Evolutionary conservation across 106 monocot genomes (phyloP), one percentile per base, ranked within the genome.

Genomic region (Apostasia ramifera): DNA sequence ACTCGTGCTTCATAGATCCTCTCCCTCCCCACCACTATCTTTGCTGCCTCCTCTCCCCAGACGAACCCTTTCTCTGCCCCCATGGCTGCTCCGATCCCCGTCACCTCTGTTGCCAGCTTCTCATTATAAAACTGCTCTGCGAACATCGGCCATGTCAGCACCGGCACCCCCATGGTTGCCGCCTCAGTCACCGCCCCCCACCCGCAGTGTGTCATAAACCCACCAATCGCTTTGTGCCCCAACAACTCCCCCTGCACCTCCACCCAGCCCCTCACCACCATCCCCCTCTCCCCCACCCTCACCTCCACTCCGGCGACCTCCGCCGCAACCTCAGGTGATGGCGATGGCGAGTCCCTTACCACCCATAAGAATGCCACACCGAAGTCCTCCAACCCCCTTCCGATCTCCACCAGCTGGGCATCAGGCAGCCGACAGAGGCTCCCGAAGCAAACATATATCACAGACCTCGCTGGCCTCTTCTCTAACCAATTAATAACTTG

Each of bases 181-280:
- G 82, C 78, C 70, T 82, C 82, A 1, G 82, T 82, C 70, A 74
- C 70, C 5, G 77, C 71, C 45, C 77, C 81, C 83, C 83, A 83
- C 47, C 83, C 83, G 62, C 83, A 75, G 61, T 83, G 83, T 0
- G 83, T 83, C 70, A 83, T 6, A 57, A 83, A 83, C 8, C 64
- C 73, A 9, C 79, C 83, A 6, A 75, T 71, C 59, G 83, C 53
- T 46, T 44, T 9, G 60, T 83, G 83, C n/a, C 41, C 40, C 11
- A 83, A 53, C 8, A 75, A 44, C 43, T 38, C 74, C 37, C 68
- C 12, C 48, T 83, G 83, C 14, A 75, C 70, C 5, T 69, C 75
- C 74, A 73, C 60, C 44, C 75, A 79, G 13, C 75, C 74, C 42
- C 40, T 79, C 6, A 79, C 47, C 40, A 75, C 57, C 10, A 61